These are phyloP conservation scores for Chrysosporium queenslandicum DNA, from an alignment of 2,329 filamentous ascomycete species.

Conservation along the genomic window DNA sequence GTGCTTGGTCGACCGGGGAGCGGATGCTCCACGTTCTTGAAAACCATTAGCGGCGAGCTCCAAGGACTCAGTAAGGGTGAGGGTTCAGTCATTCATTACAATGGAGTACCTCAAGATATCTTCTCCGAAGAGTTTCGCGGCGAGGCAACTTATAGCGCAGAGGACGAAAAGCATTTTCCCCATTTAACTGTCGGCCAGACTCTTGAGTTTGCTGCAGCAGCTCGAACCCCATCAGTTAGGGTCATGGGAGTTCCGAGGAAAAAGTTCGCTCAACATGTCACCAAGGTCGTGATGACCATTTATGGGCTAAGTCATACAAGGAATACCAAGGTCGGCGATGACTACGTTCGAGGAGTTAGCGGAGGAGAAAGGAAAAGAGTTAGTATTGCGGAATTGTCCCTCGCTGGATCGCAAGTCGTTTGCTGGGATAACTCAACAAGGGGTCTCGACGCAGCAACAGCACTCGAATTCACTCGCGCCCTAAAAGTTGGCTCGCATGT, in stretches of 20 bases:
- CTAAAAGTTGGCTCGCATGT: conserved; percentile 44
- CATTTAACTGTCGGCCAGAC: conserved; percentile 50
- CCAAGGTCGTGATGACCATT: conserved; percentile 34
- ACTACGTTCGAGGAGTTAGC: conserved; percentile 52
- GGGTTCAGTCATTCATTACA: conserved; percentile 68
- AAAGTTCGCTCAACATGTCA: conserved; percentile 35
- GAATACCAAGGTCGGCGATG: conserved; percentile 44
- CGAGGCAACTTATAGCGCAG: conserved; percentile 33
- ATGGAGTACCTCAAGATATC: conserved; percentile 52
- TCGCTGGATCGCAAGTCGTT: conserved; percentile 28
- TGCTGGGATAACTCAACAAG: conserved; percentile 43
- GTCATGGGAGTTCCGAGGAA: conserved; percentile 36
- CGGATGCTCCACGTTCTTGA: conserved; percentile 69
- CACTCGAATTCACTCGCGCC: conserved; percentile 49
- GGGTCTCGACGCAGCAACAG: conserved; percentile 48
- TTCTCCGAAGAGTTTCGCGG: conserved; percentile 55
- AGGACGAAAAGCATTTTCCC: conserved; percentile 44
- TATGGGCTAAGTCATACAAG: conserved; percentile 35
- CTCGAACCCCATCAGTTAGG: conserved; percentile 39
- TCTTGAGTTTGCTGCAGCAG: conserved; percentile 46
- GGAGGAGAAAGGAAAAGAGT: conserved; percentile 55
- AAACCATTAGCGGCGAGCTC: conserved; percentile 71
- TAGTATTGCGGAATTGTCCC: conserved; percentile 34
- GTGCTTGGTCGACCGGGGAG: conserved; percentile 35
- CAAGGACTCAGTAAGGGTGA: conserved; percentile 65